These are phyloP conservation scores for Corymbia calophylla DNA, from an alignment of 441 rosid genomes.

Conservation along the genomic window DNA sequence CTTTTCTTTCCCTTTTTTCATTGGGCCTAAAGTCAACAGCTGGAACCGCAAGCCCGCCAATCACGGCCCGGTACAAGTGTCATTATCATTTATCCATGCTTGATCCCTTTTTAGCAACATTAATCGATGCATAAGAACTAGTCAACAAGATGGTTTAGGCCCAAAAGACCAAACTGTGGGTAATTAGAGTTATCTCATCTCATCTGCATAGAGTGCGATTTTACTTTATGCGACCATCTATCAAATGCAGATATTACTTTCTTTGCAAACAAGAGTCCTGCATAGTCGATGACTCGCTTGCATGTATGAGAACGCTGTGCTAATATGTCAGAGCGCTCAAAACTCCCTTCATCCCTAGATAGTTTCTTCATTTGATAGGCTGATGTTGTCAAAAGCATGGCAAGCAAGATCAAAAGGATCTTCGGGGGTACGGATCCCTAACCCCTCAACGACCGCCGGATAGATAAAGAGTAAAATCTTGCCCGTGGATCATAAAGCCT, in stretches of 20 bases:
- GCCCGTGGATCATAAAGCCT: neutral
- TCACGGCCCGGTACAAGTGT: neutral
- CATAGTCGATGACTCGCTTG: neutral
- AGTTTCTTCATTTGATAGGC: neutral
- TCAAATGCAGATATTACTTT: neutral
- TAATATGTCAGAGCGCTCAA: neutral
- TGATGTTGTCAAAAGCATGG: neutral
- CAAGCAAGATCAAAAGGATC: neutral
- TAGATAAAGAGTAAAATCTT: neutral
- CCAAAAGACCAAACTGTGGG: neutral
- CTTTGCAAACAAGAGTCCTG: neutral
- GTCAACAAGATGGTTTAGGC: neutral
- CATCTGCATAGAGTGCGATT: neutral
- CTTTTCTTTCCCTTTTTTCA: neutral
- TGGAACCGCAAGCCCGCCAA: neutral
- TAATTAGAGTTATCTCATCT: neutral
- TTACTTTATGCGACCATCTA: neutral
- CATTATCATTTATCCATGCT: neutral
- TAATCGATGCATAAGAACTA: neutral
- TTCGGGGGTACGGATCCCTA: neutral
- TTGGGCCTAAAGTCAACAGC: neutral
- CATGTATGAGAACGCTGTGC: neutral
- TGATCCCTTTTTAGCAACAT: neutral
- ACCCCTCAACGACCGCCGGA: neutral
- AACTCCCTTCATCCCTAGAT: neutral